Evolutionary conservation across 306 rosid genomes (phyloP), one percentile per base, ranked within the genome.

Genomic region (Styphnolobium japonicum): DNA sequence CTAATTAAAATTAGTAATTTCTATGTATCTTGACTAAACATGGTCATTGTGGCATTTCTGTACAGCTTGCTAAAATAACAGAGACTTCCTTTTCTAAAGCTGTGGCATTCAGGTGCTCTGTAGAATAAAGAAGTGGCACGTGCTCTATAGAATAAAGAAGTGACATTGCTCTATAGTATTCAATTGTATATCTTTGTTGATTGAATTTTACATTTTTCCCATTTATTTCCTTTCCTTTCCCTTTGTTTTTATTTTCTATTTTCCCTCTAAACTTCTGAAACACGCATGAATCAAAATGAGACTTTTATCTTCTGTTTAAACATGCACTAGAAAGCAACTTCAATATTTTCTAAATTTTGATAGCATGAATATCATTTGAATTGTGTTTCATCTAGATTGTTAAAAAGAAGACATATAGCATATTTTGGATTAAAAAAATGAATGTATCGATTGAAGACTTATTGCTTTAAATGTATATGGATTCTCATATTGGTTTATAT

Each of bases 271-370:
- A n/a, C n/a, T n/a, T n/a, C n/a, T n/a, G n/a, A n/a, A n/a, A n/a
- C n/a, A n/a, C n/a, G n/a, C n/a, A n/a, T n/a, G n/a, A n/a, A n/a
- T n/a, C n/a, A n/a, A n/a, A n/a, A n/a, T n/a, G n/a, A n/a, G n/a
- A n/a, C n/a, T n/a, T 57, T 80, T 71, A 53, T 22, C 40, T 51
- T 82, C 37, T 71, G 64, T 53, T 73, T 39, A 45, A 22, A 14
- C 31, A 3, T 40, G 49, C 33, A 21, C 48, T 37, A 19, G 55
- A 37, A 75, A 45, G 52, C 66, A 73, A 73, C 42, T 64, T 63
- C 16, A n/a, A 18, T n/a, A n/a, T n/a, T n/a, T n/a, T n/a, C n/a
- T n/a, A n/a, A n/a, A n/a, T n/a, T n/a, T n/a, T n/a, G n/a, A n/a
- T n/a, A n/a, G n/a, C n/a, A n/a, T n/a, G n/a, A n/a, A n/a, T n/a